Conservation (phyloP, 148 eudicot genomes). For the Agrostemma githago region DNA sequence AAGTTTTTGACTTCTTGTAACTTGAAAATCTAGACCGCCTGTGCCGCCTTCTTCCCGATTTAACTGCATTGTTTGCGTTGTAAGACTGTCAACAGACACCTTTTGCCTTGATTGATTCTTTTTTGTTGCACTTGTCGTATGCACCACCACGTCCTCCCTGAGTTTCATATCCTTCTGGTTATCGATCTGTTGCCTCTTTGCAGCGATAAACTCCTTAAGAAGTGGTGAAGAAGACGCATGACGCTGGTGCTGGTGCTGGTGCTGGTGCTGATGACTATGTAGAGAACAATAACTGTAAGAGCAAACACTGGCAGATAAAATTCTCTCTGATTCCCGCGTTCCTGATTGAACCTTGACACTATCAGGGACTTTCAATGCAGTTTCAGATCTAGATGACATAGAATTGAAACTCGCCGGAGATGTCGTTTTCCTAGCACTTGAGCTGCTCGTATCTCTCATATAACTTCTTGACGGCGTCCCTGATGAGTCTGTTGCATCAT, state of each 20-base stretch:
- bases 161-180: constrained; percentile 40
- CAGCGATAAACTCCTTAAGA: constrained; percentile 40
- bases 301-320: constrained; percentile 51
- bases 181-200: constrained; percentile 35
- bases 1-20: constrained; percentile 21
- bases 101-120: constrained; percentile 21
- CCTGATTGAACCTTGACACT: constrained; percentile 32
- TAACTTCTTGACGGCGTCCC: constrained; percentile 28
- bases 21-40: constrained; percentile 17
- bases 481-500: constrained; percentile 24
- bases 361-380: constrained; percentile 23
- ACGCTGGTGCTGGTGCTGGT: constrained; percentile 29
- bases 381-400: constrained; percentile 18
- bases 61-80: constrained; percentile 15
- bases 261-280: constrained; percentile 44
- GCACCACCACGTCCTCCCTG: background rate
- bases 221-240: constrained; percentile 39
- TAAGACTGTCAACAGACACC: constrained; percentile 25
- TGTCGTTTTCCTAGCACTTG: constrained; percentile 38
- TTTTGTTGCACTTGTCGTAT: constrained; percentile 24
- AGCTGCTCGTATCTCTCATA: constrained; percentile 45
- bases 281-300: constrained; percentile 75
- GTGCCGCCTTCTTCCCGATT: constrained; percentile 18
- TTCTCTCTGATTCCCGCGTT: constrained; percentile 31
- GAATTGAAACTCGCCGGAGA: constrained; percentile 29